Conservation (phyloP, 2,329 filamentous ascomycete genomes). For the Penicillium oxalicum region DNA sequence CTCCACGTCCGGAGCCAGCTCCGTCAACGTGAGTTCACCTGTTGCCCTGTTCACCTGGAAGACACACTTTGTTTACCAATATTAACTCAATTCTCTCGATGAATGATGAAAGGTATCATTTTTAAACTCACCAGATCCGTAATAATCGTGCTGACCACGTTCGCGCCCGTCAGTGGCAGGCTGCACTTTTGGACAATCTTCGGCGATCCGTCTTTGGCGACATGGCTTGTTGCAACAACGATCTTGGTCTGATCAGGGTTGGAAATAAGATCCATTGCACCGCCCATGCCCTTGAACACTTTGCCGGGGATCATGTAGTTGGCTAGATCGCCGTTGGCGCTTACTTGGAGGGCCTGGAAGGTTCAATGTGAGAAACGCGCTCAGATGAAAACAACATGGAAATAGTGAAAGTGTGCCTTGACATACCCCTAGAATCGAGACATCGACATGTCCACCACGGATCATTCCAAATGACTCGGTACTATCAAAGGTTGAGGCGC, state of each 20-base stretch:
- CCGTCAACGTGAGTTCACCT: slow-evolving; percentile 48
- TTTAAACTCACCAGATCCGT: slow-evolving; percentile 60
- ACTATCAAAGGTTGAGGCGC: slow-evolving; percentile 71
- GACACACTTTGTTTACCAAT: slow-evolving; percentile 49
- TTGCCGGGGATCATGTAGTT: slow-evolving; percentile 91
- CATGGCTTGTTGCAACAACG: slow-evolving; percentile 64
- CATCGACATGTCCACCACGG: slow-evolving; percentile 73
- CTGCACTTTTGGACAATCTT: slow-evolving; percentile 62
- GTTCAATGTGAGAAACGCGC: neutral
- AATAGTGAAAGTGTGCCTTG: neutral
- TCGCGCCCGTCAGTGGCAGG: slow-evolving; percentile 60
- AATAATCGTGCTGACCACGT: slow-evolving; percentile 65
- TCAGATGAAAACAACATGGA: neutral
- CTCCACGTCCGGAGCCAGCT: slow-evolving; percentile 62
- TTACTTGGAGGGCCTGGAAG: slow-evolving; percentile 63
- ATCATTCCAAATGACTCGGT: slow-evolving; percentile 86
- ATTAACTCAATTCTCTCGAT: slow-evolving; percentile 26
- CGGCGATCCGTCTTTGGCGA: slow-evolving; percentile 60
- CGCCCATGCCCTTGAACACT: slow-evolving; percentile 79
- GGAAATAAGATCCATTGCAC: slow-evolving; percentile 67
- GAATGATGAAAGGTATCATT: neutral
- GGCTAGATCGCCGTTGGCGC: slow-evolving; percentile 69
- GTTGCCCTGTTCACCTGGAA: slow-evolving; percentile 66
- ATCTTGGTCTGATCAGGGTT: slow-evolving; percentile 68
- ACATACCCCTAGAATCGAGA: slow-evolving; percentile 67